Percentiles rank a stretch among this genome's conserved stretches.
These are phyloP conservation scores for Xylariaceae sp. DNA, from an alignment of 2,329 filamentous ascomycete genomes.

Conservation along the genomic window DNA sequence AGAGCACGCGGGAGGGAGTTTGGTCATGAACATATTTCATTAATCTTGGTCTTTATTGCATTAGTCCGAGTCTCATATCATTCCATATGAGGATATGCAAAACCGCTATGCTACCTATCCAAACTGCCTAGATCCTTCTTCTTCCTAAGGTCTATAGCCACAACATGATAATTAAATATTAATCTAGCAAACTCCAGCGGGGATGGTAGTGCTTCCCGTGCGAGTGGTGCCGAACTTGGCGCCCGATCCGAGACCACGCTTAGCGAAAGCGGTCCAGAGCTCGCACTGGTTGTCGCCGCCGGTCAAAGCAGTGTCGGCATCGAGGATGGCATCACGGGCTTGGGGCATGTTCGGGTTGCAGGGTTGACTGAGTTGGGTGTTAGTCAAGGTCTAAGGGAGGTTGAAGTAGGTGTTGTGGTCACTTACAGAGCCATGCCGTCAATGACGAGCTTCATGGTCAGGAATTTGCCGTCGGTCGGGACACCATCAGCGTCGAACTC, in stretches of 20 bases:
- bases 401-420: neutral
- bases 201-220: constrained; percentile 28
- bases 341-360: constrained; percentile 48
- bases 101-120: no score
- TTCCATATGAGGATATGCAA: no score
- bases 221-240: constrained; percentile 24
- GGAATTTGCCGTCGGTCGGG: constrained; percentile 44
- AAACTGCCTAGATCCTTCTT: no score
- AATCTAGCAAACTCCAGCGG: constrained; percentile 28
- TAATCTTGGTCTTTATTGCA: no score
- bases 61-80: no score
- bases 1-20: no score
- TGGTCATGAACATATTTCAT: no score
- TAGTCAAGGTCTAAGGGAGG: neutral
- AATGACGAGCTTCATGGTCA: constrained; percentile 45
- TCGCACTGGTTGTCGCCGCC: constrained; percentile 43
- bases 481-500: constrained; percentile 38
- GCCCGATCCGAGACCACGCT: constrained; percentile 43
- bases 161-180: neutral
- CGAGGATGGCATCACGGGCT: constrained; percentile 46
- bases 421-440: constrained; percentile 44
- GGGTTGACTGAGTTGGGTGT: constrained; percentile 35
- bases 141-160: neutral
- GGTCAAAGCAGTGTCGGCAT: constrained; percentile 45
- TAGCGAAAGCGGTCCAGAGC: constrained; percentile 49